Base-by-base conservation (phyloP, 2,329 filamentous ascomycete species). In the Huntiella abstrusa region DNA sequence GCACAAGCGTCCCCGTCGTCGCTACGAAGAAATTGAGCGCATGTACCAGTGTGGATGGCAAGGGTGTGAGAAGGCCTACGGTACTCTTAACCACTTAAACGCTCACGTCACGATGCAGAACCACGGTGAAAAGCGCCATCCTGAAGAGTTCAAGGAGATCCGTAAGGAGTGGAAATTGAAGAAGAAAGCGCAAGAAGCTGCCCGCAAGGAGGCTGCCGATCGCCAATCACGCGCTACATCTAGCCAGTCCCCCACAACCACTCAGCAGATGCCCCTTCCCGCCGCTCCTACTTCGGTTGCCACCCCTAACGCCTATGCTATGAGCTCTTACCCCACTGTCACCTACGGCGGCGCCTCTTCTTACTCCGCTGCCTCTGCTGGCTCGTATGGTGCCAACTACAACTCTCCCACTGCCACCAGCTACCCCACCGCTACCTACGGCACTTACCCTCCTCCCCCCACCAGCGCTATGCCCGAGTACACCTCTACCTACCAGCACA, bases 21-120 rank as follows among this genome's bases (percentile, higher is more conserved):
- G 91, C 46, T 98, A 95, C 57, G 91, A 98, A 63, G 91, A 98
- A 61, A 98, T 98, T 55, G 91, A 98, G 67, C 80, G 91, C 59
- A 96, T 98, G 91, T 96, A 98, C 70, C 96, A 96, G 64, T 98
- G 91, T 59, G 91, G 88, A 19, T 96, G 86, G 84, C 88, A 95
- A 53, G 87, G 87, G 6, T 98, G 91, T 59, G 91, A 98, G 64
- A 98, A 98, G 66, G 91, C 91, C 2, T 98, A 98, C 55, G 91
- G 91, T 50, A 98, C 91, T 41, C 66, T 98, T 51, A 98, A 98
- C 62, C 91, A 98, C 60, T 62, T 98, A 55, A 98, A 98, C 59
- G 91, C 91, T 35, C 91, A 98, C 58, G 91, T 98, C 42, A 96
- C 91, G 11, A 96, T 96, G 91, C 91, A 98, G 62, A 91, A 84